Conservation (phyloP, 2,329 filamentous ascomycete species). For the Paraphoma chrysanthemicola region DNA sequence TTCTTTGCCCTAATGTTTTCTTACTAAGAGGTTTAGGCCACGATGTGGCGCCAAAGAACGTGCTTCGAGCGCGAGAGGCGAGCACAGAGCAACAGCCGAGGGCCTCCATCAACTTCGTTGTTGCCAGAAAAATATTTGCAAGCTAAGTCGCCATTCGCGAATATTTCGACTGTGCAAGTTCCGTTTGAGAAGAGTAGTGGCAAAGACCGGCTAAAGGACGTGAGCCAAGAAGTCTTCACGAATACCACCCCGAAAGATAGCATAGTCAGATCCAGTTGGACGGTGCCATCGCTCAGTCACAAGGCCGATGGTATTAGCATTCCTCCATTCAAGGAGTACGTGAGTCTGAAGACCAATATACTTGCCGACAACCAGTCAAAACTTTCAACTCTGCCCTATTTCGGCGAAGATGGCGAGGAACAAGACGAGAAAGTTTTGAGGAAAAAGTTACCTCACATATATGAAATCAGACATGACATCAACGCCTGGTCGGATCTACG, state of each 20-base stretch:
- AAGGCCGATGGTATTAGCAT: constrained; percentile 25
- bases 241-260: constrained; percentile 16
- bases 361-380: constrained; percentile 50
- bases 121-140: constrained; percentile 22
- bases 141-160: constrained; percentile 27
- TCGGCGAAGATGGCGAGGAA: constrained; percentile 32
- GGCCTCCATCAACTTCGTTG: neutral
- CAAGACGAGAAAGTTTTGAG: constrained; percentile 25
- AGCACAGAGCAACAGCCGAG: constrained; percentile 4
- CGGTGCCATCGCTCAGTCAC: constrained; percentile 21
- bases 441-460: constrained; percentile 37
- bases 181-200: constrained; percentile 5
- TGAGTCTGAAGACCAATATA: constrained; percentile 51
- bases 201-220: constrained; percentile 1
- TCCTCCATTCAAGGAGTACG: constrained; percentile 51
- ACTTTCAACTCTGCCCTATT: constrained; percentile 48
- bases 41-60: constrained; percentile 27
- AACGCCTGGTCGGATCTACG: constrained; percentile 39
- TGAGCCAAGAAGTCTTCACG: constrained; percentile 26
- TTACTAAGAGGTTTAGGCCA: constrained; percentile 6
- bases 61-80: constrained; percentile 27
- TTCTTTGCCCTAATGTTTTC: neutral
- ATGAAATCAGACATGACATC: constrained; percentile 30
- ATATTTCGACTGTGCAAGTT: constrained; percentile 25
- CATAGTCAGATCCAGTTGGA: constrained; percentile 10